Evolutionary conservation across 208 protist species (phyloP).

Genomic region (Trichomonas vaginalis): DNA sequence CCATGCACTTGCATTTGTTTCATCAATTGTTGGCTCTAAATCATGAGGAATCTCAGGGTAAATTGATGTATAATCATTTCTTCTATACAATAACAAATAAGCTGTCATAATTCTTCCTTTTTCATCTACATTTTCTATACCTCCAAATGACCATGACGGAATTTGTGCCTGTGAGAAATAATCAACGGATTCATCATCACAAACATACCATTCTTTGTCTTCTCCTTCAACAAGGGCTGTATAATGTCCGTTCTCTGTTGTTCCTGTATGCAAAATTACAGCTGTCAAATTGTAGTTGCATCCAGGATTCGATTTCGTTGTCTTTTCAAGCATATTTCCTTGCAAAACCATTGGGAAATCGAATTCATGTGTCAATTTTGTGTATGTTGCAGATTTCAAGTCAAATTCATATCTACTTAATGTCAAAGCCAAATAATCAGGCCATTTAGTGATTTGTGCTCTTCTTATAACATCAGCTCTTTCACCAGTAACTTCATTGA

Average conservation of each 20-base stretch:
- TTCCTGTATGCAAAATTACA: neutral
- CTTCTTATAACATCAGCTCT: neutral
- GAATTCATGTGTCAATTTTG: neutral
- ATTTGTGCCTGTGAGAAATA: neutral
- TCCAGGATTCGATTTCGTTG: neutral
- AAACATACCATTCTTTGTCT: neutral
- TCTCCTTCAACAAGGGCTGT: neutral
- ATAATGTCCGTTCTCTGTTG: neutral
- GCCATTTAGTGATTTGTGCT: neutral
- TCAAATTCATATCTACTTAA: neutral
- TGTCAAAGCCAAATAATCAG: neutral
- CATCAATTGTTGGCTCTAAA: neutral
- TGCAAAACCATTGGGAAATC: neutral
- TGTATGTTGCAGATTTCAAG: neutral
- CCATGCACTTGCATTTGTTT: neutral
- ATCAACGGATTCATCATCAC: neutral
- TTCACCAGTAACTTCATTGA: neutral
- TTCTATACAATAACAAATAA: neutral
- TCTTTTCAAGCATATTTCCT: neutral
- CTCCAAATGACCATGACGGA: neutral
- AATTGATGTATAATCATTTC: neutral
- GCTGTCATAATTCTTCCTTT: neutral
- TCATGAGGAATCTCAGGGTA: neutral
- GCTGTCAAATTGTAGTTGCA: neutral
- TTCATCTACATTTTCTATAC: neutral